Base-by-base conservation (phyloP, 2,329 filamentous ascomycete species). In the Penicillium thymicola region DNA sequence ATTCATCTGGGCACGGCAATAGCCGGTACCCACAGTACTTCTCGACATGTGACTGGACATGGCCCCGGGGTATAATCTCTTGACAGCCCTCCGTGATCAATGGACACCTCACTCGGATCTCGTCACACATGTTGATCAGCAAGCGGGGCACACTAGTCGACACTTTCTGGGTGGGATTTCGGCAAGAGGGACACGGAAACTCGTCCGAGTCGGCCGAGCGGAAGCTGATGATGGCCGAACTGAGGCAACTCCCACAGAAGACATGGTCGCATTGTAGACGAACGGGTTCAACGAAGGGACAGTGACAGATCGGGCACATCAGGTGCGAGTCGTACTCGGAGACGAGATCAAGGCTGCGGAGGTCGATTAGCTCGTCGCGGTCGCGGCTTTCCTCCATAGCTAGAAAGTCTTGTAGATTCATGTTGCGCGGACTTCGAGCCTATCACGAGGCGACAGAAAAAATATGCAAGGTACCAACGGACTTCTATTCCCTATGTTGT, bases 291-390 rank as follows among this genome's bases (percentile, higher is more conserved):
- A 86, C 79, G 64, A 86, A 85, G 8, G 85, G 82, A 58, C 81
- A 83, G 66, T 84, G 83, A 70, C 85, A 87, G 61, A 87, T 87
- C 16, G 84, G 79, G 66, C 85, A 87, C 75, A 85, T 81, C 49
- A 87, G 76, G 65, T 87, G 85, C 59, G 77, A 77, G 67, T 87
- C 83, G 66, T 81, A 82, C 28, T 72, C 68, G 49, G 77, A 73
- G 55, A 84, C 77, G 72, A 85, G 84, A 57, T 87, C 84, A 62
- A 87, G 78, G 37, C 76, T 69, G 53, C 82, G 79, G 47, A 86
- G 70, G 66, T 87, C 85, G 59, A 85, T 72, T 8, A 66, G 55
- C 50, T 69, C 67, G 40, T 72, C 68, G 51, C 56, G 55, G 49
- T 67, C 68, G 60, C 59, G 60, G 53, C 59, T 61, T 44, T 65